Evolutionary conservation across 2,329 filamentous ascomycete species (phyloP).

Genomic region (Paraphoma sp.): DNA sequence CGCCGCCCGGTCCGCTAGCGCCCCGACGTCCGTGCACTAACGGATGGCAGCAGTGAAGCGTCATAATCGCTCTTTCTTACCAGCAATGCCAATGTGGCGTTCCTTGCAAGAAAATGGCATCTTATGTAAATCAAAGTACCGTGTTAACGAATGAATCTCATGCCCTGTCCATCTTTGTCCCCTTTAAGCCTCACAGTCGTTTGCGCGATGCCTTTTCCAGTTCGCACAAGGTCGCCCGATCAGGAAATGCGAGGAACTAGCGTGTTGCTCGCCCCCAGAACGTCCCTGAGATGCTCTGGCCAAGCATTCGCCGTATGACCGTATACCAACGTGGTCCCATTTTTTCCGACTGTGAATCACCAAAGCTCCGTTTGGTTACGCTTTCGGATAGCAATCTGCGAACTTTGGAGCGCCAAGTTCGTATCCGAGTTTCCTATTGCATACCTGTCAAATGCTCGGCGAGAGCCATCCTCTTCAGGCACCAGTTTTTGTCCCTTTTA

Average conservation of each 20-base stretch:
- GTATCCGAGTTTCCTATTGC: not conserved
- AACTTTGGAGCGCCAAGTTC: not conserved
- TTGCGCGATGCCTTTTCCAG: not conserved
- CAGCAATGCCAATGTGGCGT: too few species aligned
- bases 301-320: not conserved
- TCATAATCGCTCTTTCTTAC: not conserved
- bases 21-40: constrained; percentile 3
- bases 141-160: not conserved
- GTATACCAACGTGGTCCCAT: not conserved
- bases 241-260: constrained; percentile 16
- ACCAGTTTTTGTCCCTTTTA: constrained; percentile 8
- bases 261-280: not conserved
- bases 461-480: constrained; percentile 6
- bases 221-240: constrained; percentile 24
- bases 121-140: too few species aligned
- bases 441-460: not conserved
- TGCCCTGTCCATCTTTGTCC: not conserved
- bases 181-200: not conserved
- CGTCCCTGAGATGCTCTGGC: not conserved
- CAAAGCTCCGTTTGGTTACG: not conserved
- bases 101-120: too few species aligned
- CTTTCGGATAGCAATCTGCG: constrained; percentile 1
- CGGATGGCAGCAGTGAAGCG: not conserved
- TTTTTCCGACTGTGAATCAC: not conserved
- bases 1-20: not conserved